phyloP scores from a whole-genome alignment of 2,329 filamentous ascomycete genomes.

The Amesomyces nigricolor region DNA sequence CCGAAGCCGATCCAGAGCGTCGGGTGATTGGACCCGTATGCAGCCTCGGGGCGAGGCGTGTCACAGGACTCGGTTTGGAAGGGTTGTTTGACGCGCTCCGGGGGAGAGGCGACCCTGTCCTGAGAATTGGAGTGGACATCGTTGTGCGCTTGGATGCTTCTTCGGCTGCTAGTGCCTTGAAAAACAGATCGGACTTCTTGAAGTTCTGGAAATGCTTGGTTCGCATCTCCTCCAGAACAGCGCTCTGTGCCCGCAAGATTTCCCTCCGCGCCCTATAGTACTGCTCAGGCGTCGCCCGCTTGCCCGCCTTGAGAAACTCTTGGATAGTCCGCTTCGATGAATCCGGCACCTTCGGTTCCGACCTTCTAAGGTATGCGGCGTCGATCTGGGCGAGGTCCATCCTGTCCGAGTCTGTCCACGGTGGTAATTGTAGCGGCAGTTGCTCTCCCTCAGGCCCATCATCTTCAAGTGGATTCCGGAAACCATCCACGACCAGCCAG shows the following conservation, averaged over 20 bases:
- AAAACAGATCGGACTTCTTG: slow-evolving; percentile 89
- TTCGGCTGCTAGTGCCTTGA: slow-evolving; percentile 89
- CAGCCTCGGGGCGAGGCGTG: slow-evolving; percentile 38
- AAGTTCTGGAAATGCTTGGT: slow-evolving; percentile 75
- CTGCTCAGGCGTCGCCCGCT: slow-evolving; percentile 68
- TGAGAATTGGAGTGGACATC: slow-evolving; percentile 27
- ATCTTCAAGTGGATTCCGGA: slow-evolving; percentile 84
- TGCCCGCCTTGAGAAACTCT: slow-evolving; percentile 73
- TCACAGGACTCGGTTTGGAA: slow-evolving; percentile 40
- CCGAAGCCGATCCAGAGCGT: slow-evolving; percentile 44
- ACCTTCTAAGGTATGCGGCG: slow-evolving; percentile 76
- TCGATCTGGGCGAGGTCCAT: slow-evolving; percentile 87
- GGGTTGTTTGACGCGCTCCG: slow-evolving; percentile 36
- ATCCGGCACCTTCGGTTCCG: slow-evolving; percentile 72
- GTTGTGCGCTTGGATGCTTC: slow-evolving; percentile 50
- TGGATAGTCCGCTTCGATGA: slow-evolving; percentile 64
- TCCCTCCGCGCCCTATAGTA: slow-evolving; percentile 78
- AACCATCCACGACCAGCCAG: slow-evolving; percentile 95
- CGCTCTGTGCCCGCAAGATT: slow-evolving; percentile 75
- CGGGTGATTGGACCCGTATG: slow-evolving; percentile 31
- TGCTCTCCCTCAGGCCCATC: slow-evolving; percentile 67
- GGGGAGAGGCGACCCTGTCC: slow-evolving; percentile 22
- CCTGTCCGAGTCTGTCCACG: slow-evolving; percentile 79
- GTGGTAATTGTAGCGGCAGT: slow-evolving; percentile 53
- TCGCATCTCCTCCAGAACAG: slow-evolving; percentile 79